Base-by-base conservation (phyloP, 2,329 filamentous ascomycete species). In the Mycosphaerelloides madeirae region DNA sequence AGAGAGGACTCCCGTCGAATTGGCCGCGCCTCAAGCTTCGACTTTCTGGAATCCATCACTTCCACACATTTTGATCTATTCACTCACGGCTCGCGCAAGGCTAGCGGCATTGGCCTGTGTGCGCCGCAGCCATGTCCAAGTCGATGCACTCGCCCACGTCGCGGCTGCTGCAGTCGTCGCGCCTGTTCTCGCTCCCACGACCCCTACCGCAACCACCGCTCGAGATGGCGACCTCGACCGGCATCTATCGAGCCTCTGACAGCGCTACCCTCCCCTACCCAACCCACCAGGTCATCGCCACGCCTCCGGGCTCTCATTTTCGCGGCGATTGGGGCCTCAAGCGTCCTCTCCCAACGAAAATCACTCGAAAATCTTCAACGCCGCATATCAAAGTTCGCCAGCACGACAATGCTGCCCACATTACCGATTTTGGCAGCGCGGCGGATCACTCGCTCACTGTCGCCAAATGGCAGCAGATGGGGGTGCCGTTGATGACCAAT, bases 311-410 rank as follows among this genome's bases (percentile, higher is more conserved):
- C 14, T 90, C 89, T 6, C 77, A 87, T 18, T 72, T 75, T 31
- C 80, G 80, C 60, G 91, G 91, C 29, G 91, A 97, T 62, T 97
- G 91, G 90, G 91, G 91, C 12, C 72, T 96, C 58, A 97, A 97
- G 71, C 77, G 91, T 43, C 76, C 88, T 1, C 73, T 97, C 5
- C 91, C 91, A 1, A 69, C 84, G 7, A 84, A 84, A 64, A 82
- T 84, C 3, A 90, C 87, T 4, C 79, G 81, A 15, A 79, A 80
- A 42, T 81, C 81, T 6, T 71, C 68, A 34, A 83, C 81, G n/a
- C 86, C 89, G 8, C 74, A 86, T 38, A 78, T 95, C 42, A 80
- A 87, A 53, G 70, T 97, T 55, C 82, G 81, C 58, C 78, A 84
- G 48, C 77, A 80, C 19, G 85, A 87, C 61, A 58, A 71, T 15